Evolutionary conservation across 495 filamentous ascomycete species (phyloP).

Genomic region (Talaromyces trachyspermus): DNA sequence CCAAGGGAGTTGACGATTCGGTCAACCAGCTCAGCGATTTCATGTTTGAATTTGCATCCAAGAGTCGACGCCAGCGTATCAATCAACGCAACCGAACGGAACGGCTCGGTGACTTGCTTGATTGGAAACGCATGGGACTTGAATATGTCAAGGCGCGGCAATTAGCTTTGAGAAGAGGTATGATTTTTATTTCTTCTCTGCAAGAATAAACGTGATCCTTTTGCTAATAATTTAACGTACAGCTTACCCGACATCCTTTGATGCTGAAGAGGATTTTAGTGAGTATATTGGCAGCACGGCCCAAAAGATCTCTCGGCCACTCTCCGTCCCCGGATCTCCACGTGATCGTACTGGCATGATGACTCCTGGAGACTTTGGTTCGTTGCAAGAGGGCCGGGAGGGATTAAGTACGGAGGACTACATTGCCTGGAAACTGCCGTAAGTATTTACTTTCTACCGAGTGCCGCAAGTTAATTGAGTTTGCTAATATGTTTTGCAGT

Average conservation of each 20-base stretch:
- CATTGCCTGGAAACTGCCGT: slow-evolving; percentile 96
- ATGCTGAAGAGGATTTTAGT: slow-evolving; percentile 63
- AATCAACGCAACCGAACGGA: slow-evolving; percentile 99
- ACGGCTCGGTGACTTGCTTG: slow-evolving; percentile 84
- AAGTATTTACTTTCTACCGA: no score
- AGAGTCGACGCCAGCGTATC: slow-evolving; percentile 92
- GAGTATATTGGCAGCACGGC: slow-evolving; percentile 84
- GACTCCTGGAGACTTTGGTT: slow-evolving; percentile 97
- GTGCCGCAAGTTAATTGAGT: no score
- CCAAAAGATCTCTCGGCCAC: slow-evolving; percentile 85
- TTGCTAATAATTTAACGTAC: slow-evolving; percentile 5
- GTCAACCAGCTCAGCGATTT: slow-evolving; percentile 88
- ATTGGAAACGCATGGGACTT: slow-evolving; percentile 99
- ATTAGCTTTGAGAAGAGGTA: slow-evolving; percentile 76
- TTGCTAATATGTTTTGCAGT: slow-evolving; percentile 38
- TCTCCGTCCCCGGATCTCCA: slow-evolving; percentile 90
- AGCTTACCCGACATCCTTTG: slow-evolving; percentile 86
- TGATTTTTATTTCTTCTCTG: background rate
- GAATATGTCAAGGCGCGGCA: slow-evolving; percentile 98
- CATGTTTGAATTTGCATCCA: slow-evolving; percentile 94
- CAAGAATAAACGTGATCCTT: background rate
- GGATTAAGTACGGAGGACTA: slow-evolving; percentile 95
- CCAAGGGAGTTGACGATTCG: slow-evolving; percentile 94
- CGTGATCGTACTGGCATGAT: slow-evolving; percentile 92
- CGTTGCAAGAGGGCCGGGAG: slow-evolving; percentile 87